Evolutionary conservation across 1,139 yeast species (phyloP), one percentile per base, ranked within the genome.

Genomic region (Magnusiomyces fungicola): DNA sequence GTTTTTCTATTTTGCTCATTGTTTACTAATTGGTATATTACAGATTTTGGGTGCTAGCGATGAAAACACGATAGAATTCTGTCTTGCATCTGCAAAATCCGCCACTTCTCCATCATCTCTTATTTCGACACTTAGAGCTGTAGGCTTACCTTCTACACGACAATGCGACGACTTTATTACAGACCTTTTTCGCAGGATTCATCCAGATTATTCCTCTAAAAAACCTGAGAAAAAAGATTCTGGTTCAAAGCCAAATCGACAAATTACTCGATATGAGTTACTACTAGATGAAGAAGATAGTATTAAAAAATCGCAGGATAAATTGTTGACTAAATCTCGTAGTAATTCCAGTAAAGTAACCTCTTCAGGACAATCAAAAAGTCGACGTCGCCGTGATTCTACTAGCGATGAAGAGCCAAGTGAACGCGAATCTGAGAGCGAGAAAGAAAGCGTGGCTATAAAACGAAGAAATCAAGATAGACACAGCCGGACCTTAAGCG

Each of bases 31-130:
- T n/a, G n/a, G n/a, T n/a, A n/a, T 23, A 2, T 2, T 25, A 21
- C n/a, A 49, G 49, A 46, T 61, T 27, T 48, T 60, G 38, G 67
- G 66, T 1, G 62, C 62, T 2, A 53, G 58, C 23, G 67, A 63
- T 51, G 67, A 63, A 42, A 53, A 58, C 12, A 54, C 62, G 4
- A 63, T 62, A 25, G 66, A 61, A 29, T 62, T 56, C 43, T 63
- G 66, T 46, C 49, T 61, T 24, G 63, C 63, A 4, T 52, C 65
- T n/a, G 67, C 66, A 21, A 53, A 55, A 45, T 47, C 64, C 3
- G 58, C 67, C 21, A 58, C 57, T 30, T 54, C 59, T 2, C 50
- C 54, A 2, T 43, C 40, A 2, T 54, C 59, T 27, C 53, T 66
- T 45, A 53, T 50, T 14, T 25, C 36, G 16, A 58, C 59, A n/a